Base-by-base conservation (phyloP, 192 early-diverging fungal species). In the Umbelopsis ramanniana region DNA sequence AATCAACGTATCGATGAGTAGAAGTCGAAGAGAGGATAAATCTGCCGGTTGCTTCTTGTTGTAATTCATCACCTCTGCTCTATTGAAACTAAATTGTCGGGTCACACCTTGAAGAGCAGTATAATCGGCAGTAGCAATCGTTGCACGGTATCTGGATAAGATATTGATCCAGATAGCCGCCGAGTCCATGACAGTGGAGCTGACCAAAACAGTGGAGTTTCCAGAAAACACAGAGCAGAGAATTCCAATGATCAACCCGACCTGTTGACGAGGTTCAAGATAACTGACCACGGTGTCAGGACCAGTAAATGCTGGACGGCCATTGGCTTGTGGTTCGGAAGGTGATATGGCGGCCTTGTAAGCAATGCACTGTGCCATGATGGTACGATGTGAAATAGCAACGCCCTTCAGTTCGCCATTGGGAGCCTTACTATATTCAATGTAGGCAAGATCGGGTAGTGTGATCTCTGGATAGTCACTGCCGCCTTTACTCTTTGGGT, bases 321-420 rank as follows among this genome's bases (percentile, higher is more conserved):
- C 69, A 26, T 53, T 12, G 50, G 55, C 48, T 47, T 63, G 40
- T 6, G 52, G n/a, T 24, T 69, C 48, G 0, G 69, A 53, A 21
- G 66, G 52, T 2, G 75, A 72, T 5, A 70, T 38, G 1, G 75
- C 35, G 4, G 75, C 67, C 50, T 77, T 70, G 35, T 74, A 81
- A 19, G 72, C 52, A 43, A 24, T 74, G 60, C 93, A 91, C 68
- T 94, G 93, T 46, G 85, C 76, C 77, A 96, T 87, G 40, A 96
- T 87, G 1, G 90, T 87, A 19, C 86, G 79, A 70, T 96, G 94
- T 15, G 89, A 89, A 19, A 96, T 79, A 45, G 88, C 86, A 22
- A 94, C 91, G 45, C 94, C 94, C 78, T 96, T 95, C 14, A 96
- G 82, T 79, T 93, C 90, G 48, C 93, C 92, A 70, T 90, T 91